phyloP scores from a whole-genome alignment of 257 asterid species.

The Solanum piurae region DNA sequence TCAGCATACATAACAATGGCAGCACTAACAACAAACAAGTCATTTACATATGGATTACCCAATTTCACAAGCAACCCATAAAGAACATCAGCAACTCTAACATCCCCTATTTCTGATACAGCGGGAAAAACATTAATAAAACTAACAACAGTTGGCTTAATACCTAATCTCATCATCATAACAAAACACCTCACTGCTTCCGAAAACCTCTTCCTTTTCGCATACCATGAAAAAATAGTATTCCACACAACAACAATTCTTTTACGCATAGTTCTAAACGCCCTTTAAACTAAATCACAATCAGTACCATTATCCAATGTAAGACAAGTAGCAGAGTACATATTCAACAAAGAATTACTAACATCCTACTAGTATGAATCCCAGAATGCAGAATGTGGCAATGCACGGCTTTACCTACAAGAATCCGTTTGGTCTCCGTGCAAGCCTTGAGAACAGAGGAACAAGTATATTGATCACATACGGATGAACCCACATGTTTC shows the following conservation, averaged over 20 bases:
- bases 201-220: slow-evolving; percentile 28
- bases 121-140: slow-evolving; percentile 56
- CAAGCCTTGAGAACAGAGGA: slow-evolving; percentile 85
- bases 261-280: slow-evolving; percentile 51
- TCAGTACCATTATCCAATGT: slow-evolving; percentile 2
- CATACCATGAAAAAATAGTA: slow-evolving; percentile 49
- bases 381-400: slow-evolving; percentile 51
- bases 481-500: slow-evolving; percentile 11
- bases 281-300: slow-evolving; percentile 39
- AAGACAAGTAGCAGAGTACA: slow-evolving; percentile 56
- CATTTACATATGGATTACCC: slow-evolving; percentile 38
- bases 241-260: slow-evolving; percentile 75
- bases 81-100: slow-evolving; percentile 29
- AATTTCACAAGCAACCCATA: slow-evolving; percentile 41
- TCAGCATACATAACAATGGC: slow-evolving; percentile 63
- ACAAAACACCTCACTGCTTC: slow-evolving; percentile 45
- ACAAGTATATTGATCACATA: slow-evolving; percentile 63
- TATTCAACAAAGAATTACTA: slow-evolving; percentile 65
- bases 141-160: slow-evolving; percentile 45
- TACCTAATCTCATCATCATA: slow-evolving; percentile 48
- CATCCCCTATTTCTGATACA: slow-evolving; percentile 31
- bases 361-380: slow-evolving; percentile 53
- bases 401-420: slow-evolving; percentile 64
- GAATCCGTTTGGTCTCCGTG: slow-evolving; percentile 46
- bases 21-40: slow-evolving; percentile 60